Percentiles rank a stretch among this genome's conserved stretches.
Evolutionary conservation across 2,329 filamentous ascomycete genomes (phyloP).

Genomic region (Colletotrichum sp.): DNA sequence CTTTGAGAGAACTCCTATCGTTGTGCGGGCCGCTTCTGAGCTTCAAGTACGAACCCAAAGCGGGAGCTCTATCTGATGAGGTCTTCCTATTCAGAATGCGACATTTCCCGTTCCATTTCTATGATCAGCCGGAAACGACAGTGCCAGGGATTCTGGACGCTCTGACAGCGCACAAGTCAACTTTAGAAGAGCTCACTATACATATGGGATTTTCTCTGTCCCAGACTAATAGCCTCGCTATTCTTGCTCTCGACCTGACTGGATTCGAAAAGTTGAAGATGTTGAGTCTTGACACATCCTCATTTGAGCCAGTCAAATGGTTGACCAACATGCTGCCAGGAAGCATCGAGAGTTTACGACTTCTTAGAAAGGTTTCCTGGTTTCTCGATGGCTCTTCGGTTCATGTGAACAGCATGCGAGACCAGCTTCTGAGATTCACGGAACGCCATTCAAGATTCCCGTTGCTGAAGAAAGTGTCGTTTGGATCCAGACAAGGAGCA

Average conservation of each 20-base stretch:
- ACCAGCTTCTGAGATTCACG: neutral
- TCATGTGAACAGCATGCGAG: neutral
- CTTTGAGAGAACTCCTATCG: accelerated
- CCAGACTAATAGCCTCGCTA: neutral
- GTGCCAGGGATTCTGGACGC: neutral
- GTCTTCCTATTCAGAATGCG: too few species aligned
- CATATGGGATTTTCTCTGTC: neutral
- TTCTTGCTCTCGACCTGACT: neutral
- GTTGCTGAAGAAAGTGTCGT: neutral
- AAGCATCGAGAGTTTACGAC: neutral
- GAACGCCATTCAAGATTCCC: neutral
- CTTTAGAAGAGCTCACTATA: neutral
- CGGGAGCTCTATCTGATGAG: too few species aligned
- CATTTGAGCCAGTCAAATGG: neutral
- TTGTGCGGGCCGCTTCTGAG: neutral
- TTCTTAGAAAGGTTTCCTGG: neutral
- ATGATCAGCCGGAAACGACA: neutral
- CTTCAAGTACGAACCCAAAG: neutral
- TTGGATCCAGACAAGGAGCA: neutral
- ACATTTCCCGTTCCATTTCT: too few species aligned
- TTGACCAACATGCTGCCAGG: neutral
- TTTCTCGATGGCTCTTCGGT: neutral
- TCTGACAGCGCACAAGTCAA: accelerated
- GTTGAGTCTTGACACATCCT: neutral
- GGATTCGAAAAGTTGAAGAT: neutral